Evolutionary conservation across 2,329 filamentous ascomycete genomes (phyloP), one percentile per base, ranked within the genome.

Genomic region (Ophiostoma himal-ulmi): DNA sequence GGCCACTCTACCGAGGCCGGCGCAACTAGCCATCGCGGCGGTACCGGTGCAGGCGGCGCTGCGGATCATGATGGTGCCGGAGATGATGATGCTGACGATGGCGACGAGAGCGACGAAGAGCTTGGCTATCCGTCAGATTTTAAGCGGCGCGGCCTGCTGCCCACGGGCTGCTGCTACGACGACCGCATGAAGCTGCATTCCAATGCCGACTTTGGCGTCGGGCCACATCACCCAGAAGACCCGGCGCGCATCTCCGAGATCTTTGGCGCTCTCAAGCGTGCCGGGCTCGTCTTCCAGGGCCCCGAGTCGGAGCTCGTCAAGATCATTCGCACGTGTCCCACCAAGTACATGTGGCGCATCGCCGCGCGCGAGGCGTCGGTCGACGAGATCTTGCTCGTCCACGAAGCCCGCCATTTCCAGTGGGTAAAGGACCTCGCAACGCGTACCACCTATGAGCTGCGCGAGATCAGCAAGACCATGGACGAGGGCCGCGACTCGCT

Each of bases 181-280:
- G 89, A 92, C 71, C 88, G 94, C 41, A 99, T 99, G 95, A 93
- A 95, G 72, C 91, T 96, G 72, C 95, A 99, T 78, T 91, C 93
- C 70, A 96, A 97, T 77, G 89, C 92, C 20, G 89, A 92, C 77
- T 90, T 88, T 76, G 87, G 86, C 22, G 84, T 85, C 1, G 86
- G 89, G 67, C 90, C 94, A 30, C 90, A 96, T 68, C 95, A 99
- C 76, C 95, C 95, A 0, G 95, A 99, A 79, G 95, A 99, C 76
- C 95, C 95, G 1, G 85, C 93, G 37, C 89, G 95, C 17, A 97
- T 99, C 72, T 92, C 94, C 75, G 90, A 92, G 76, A 99, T 99
- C 75, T 97, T 95, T 84, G 90, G 92, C 75, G 92, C 92, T 54
- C 91, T 99, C 75, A 93, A 91, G 77, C 86, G 89, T 74, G 90